phyloP scores from a whole-genome alignment of 2,329 filamentous ascomycete genomes.

The Didymella exigua region DNA sequence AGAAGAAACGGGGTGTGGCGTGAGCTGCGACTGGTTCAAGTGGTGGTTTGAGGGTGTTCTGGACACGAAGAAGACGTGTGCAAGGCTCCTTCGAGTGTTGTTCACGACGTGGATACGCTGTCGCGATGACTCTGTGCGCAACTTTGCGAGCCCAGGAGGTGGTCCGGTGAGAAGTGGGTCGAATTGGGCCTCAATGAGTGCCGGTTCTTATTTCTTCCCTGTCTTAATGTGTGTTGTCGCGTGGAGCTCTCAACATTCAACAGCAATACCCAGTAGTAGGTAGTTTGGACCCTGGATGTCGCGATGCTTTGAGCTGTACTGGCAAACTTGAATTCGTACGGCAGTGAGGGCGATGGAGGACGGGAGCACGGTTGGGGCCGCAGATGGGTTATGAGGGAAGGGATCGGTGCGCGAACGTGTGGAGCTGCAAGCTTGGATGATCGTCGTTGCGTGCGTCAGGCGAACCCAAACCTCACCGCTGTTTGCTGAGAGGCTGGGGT shows the following conservation, averaged over 20 bases:
- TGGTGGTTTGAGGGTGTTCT: neutral
- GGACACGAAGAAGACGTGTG: neutral
- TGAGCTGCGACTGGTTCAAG: neutral
- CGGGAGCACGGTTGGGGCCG: conserved; percentile 27
- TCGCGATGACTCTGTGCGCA: conserved; percentile 3
- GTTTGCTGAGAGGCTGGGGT: conserved; percentile 17
- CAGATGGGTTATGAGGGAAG: conserved; percentile 9
- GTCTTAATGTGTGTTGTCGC: conserved; percentile 5
- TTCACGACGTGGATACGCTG: neutral
- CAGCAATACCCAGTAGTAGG: neutral
- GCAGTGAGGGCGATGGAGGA: neutral
- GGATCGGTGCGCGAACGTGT: conserved; percentile 35
- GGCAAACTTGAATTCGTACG: neutral
- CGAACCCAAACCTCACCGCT: conserved; percentile 30
- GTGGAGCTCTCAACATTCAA: conserved; percentile 1
- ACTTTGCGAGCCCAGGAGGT: conserved; percentile 14
- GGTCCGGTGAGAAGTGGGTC: conserved; percentile 21
- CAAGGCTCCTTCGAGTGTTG: neutral
- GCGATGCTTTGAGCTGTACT: neutral
- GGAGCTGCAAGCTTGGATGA: conserved; percentile 23
- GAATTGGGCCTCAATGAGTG: conserved; percentile 23
- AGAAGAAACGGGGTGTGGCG: conserved; percentile 2
- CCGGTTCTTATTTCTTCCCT: conserved; percentile 1
- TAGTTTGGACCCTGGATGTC: conserved; percentile 1
- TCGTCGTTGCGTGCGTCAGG: conserved; percentile 13